Percentiles rank a stretch among this genome's conserved stretches.
These are phyloP conservation scores for Brassica juncea DNA, from an alignment of 345 rosid genomes.

Conservation along the genomic window DNA sequence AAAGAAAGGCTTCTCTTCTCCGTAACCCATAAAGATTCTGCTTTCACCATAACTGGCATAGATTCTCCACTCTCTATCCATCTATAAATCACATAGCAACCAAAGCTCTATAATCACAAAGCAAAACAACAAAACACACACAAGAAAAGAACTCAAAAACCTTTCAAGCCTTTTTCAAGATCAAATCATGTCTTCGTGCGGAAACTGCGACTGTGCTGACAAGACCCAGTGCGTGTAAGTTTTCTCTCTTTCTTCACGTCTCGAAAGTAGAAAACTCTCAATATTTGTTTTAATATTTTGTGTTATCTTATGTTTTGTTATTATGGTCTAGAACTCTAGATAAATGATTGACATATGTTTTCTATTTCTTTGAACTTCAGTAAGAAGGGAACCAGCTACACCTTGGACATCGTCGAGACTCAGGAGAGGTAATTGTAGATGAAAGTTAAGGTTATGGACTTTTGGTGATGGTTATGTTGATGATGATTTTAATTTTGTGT, in stretches of 20 bases:
- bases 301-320: background rate
- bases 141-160: background rate
- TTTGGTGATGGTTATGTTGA: constrained; percentile 1
- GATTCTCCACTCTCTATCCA: constrained; percentile 38
- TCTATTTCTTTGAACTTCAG: constrained; percentile 41
- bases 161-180: background rate
- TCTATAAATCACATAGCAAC: constrained; percentile 51
- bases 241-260: background rate
- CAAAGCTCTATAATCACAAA: constrained; percentile 30
- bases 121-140: background rate
- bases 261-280: background rate
- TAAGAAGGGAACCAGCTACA: constrained; percentile 72
- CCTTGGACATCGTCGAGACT: constrained; percentile 56
- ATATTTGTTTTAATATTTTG: background rate
- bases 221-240: constrained; percentile 75
- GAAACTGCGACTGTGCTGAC: constrained; percentile 82
- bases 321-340: background rate
- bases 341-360: background rate
- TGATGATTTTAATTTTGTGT: background rate
- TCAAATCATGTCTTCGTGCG: constrained; percentile 75
- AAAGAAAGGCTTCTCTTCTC: constrained; percentile 42
- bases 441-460: background rate
- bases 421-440: constrained; percentile 54
- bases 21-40: constrained; percentile 35
- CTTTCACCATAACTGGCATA: constrained; percentile 10